Evolutionary conservation across 2,329 filamentous ascomycete species (phyloP).

Genomic region (Aphanocladium album): DNA sequence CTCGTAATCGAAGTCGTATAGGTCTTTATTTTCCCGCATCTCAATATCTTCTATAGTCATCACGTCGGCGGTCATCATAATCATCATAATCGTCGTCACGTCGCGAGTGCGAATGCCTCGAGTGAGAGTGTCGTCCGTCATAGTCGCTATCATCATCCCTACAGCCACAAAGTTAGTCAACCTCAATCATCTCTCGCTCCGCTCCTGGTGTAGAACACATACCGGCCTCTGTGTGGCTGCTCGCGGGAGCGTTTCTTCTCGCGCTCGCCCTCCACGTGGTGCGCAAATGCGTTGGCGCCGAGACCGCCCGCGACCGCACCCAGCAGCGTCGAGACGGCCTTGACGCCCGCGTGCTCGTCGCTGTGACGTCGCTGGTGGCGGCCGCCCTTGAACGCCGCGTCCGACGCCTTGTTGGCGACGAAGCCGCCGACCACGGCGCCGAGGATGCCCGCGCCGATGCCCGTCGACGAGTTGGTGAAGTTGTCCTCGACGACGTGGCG

Average conservation of each 20-base stretch:
- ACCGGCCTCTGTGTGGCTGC: conserved; percentile 15
- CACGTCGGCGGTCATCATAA: conserved; percentile 14
- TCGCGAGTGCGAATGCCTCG: background rate
- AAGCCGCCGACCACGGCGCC: conserved; percentile 51
- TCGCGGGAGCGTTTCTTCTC: conserved; percentile 29
- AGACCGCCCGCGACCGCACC: conserved; percentile 52
- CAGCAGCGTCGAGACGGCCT: conserved; percentile 44
- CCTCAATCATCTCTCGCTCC: background rate
- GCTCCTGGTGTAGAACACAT: background rate
- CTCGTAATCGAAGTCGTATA: conserved; percentile 14
- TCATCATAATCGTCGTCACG: conserved; percentile 13
- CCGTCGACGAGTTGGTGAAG: conserved; percentile 44
- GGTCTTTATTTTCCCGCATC: conserved; percentile 11
- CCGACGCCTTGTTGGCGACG: conserved; percentile 45
- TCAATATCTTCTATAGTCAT: conserved; percentile 4
- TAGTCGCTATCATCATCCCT: conserved; percentile 7
- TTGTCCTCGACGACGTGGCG: conserved; percentile 38
- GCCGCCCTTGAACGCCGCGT: conserved; percentile 31
- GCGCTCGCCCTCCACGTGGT: conserved; percentile 35
- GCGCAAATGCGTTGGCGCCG: conserved; percentile 47
- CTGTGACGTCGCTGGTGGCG: conserved; percentile 21
- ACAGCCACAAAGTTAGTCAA: background rate
- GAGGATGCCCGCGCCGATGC: conserved; percentile 46
- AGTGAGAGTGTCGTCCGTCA: background rate
- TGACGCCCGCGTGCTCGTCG: conserved; percentile 25